Conservation (phyloP, 192 early-diverging fungal genomes). For the Endogone sp. region DNA sequence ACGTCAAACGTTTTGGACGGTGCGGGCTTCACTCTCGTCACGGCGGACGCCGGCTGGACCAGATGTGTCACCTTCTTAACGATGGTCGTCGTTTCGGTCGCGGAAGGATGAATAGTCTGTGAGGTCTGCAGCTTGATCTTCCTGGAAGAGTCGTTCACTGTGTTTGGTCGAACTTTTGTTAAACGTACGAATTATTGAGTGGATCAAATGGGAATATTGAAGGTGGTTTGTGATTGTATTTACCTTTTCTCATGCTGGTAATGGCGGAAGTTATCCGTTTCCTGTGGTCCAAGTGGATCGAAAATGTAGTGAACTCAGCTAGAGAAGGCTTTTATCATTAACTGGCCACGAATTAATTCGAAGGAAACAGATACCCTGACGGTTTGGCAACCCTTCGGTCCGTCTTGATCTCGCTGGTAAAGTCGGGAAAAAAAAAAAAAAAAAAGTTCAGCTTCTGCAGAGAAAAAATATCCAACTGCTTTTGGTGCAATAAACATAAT, state of each 20-base stretch:
- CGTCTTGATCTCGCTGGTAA: neutral
- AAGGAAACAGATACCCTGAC: neutral
- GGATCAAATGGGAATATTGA: too few species aligned
- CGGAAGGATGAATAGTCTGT: neutral
- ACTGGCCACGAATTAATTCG: too few species aligned
- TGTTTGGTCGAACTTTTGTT: too few species aligned
- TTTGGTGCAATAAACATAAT: too few species aligned
- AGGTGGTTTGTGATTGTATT: neutral
- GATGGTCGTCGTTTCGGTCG: too few species aligned
- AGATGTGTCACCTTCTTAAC: neutral
- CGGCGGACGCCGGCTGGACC: neutral
- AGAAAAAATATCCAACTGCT: too few species aligned
- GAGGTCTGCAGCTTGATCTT: neutral
- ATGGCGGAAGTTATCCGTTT: neutral
- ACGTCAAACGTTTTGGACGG: too few species aligned
- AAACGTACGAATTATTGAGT: too few species aligned
- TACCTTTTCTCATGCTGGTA: neutral
- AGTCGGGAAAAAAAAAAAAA: too few species aligned
- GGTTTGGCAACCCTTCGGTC: neutral
- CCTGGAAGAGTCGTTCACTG: neutral
- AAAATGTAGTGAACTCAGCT: too few species aligned
- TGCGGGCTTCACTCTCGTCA: neutral
- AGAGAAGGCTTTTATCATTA: too few species aligned
- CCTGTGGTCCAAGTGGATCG: neutral
- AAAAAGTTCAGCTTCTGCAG: too few species aligned